These are phyloP conservation scores for Kurtzmaniella natalensis DNA, from an alignment of 1,139 yeast species.

Conservation along the genomic window DNA sequence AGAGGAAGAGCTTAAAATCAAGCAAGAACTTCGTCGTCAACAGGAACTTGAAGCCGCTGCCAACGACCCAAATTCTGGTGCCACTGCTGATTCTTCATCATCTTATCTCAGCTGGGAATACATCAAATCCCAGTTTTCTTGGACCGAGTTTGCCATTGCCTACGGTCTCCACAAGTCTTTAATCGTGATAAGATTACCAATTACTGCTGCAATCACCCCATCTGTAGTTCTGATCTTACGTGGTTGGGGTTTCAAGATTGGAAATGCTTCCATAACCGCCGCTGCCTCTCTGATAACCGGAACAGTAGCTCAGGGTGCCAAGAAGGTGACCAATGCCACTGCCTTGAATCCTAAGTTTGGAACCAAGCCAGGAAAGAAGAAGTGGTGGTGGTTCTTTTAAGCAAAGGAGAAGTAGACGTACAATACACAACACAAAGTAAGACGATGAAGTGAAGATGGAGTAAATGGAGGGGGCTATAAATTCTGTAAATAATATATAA, in stretches of 20 bases:
- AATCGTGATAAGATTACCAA: slow-evolving; percentile 75
- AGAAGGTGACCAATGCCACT: slow-evolving; percentile 24
- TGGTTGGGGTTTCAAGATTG: slow-evolving; percentile 78
- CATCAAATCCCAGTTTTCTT: slow-evolving; percentile 40
- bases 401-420: too few species aligned
- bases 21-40: slow-evolving; percentile 29
- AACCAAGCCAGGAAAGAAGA: slow-evolving; percentile 42
- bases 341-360: slow-evolving; percentile 50
- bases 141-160: slow-evolving; percentile 79
- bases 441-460: too few species aligned
- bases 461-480: too few species aligned
- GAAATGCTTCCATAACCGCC: slow-evolving; percentile 40
- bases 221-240: slow-evolving; percentile 61
- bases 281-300: slow-evolving; percentile 22
- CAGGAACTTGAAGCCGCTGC: slow-evolving; percentile 19
- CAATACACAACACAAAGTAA: too few species aligned
- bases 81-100: slow-evolving; percentile 20
- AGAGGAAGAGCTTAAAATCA: slow-evolving; percentile 34
- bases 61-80: slow-evolving; percentile 20
- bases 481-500: too few species aligned
- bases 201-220: slow-evolving; percentile 93
- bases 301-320: slow-evolving; percentile 3
- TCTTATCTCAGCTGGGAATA: slow-evolving; percentile 27
- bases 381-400: slow-evolving; percentile 64
- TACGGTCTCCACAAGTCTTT: slow-evolving; percentile 90